Percentiles rank a stretch among this genome's conserved stretches.
Evolutionary conservation across 225 moss, liverwort and hornwort genomes (phyloP).

Genomic region (Sphagnum contortum): DNA sequence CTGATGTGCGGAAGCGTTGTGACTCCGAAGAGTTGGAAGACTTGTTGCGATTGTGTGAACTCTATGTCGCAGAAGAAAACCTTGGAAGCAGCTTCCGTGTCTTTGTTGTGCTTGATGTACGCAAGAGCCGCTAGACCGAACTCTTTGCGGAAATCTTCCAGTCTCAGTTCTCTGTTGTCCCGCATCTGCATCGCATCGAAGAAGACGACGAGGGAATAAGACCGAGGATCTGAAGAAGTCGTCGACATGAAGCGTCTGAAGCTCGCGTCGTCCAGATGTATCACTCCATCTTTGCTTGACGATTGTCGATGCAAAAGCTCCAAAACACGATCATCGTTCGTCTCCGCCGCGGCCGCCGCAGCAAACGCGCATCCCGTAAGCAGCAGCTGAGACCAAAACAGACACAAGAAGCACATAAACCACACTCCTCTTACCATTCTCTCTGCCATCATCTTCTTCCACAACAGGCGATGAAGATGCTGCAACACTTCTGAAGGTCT

Average conservation of each 20-base stretch:
- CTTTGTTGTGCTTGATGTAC: conserved; percentile 46
- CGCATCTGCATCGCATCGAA: conserved; percentile 83
- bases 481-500: too few relatives aligned
- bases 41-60: conserved; percentile 69
- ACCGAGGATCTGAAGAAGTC: conserved; percentile 34
- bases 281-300: conserved; percentile 67
- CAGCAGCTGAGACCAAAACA: too few relatives aligned
- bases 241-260: conserved; percentile 61
- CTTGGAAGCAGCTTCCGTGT: conserved; percentile 33
- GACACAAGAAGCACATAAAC: too few relatives aligned
- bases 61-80: conserved; percentile 89
- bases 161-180: conserved; percentile 62
- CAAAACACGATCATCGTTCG: conserved; percentile 59
- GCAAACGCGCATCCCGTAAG: background rate
- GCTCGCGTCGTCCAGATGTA: conserved; percentile 67
- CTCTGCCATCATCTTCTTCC: too few relatives aligned
- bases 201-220: conserved; percentile 75
- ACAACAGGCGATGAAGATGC: too few relatives aligned
- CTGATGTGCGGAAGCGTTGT: conserved; percentile 69
- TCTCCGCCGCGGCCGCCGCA: conserved; percentile 20
- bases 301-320: conserved; percentile 66
- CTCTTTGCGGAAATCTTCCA: conserved; percentile 72
- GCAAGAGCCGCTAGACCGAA: conserved; percentile 66
- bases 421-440: too few relatives aligned
- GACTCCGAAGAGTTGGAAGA: conserved; percentile 72